These are phyloP conservation scores for Juncus inflexus DNA, from an alignment of 176 grass and related monocot genomes.

Conservation along the genomic window DNA sequence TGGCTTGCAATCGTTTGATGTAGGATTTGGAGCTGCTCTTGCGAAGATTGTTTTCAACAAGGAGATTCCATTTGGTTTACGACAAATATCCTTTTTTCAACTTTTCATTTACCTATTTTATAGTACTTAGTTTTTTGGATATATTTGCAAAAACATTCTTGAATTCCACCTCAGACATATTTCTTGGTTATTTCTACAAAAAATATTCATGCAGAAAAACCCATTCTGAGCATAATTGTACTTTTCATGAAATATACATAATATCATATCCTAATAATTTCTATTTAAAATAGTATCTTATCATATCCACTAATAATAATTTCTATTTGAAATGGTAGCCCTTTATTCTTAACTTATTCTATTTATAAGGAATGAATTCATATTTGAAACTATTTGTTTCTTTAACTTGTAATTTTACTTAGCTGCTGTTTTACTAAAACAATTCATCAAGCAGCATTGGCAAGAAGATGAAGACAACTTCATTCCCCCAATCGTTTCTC, in stretches of 20 bases:
- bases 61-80: conserved; percentile 72
- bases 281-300: no score
- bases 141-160: neutral
- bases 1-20: neutral
- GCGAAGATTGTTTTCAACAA: conserved; percentile 75
- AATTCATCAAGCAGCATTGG: conserved; percentile 97
- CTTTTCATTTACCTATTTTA: neutral
- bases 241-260: no score
- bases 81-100: conserved; percentile 79
- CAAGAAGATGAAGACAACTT: conserved; percentile 90
- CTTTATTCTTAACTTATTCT: no score
- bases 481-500: conserved; percentile 65
- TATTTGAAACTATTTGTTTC: conserved; percentile 20
- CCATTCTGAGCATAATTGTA: no score
- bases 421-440: conserved; percentile 90
- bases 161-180: no score
- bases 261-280: no score
- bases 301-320: no score
- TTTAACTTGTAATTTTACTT: conserved; percentile 66
- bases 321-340: no score
- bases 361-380: no score
- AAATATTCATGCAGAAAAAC: no score
- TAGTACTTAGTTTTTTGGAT: neutral
- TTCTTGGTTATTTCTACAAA: no score
- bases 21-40: conserved; percentile 93